These are phyloP conservation scores for Dipteronia sinensis DNA, from an alignment of 345 rosid genomes.

Conservation along the genomic window DNA sequence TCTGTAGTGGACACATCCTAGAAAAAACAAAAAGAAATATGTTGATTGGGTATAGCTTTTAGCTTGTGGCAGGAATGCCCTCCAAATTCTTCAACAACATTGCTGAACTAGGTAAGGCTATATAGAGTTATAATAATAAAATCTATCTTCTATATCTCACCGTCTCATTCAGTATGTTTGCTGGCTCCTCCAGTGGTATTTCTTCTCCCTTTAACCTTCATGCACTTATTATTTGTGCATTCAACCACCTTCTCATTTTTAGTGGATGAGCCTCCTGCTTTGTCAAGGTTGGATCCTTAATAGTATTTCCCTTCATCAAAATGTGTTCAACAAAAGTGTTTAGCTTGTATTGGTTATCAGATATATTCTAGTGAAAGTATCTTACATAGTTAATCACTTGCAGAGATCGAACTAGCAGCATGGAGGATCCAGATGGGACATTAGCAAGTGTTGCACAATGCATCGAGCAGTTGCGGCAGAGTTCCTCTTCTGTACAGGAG, in stretches of 20 bases:
- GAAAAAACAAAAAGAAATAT: conserved; percentile 4
- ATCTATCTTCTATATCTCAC: not conserved
- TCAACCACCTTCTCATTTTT: not conserved
- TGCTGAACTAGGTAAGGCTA: too few species aligned
- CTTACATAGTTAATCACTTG: conserved; percentile 34
- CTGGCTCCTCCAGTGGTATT: not conserved
- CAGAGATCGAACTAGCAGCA: conserved; percentile 90
- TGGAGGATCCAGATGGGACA: conserved; percentile 99
- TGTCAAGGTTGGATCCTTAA: conserved; percentile 1
- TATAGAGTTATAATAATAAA: not conserved
- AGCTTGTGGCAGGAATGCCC: not conserved
- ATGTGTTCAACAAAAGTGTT: not conserved
- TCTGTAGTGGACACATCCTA: not conserved
- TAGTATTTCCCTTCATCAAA: not conserved
- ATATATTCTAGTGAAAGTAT: conserved; percentile 16
- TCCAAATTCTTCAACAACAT: too few species aligned
- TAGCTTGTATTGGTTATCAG: not conserved
- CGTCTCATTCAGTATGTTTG: not conserved
- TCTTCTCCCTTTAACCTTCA: not conserved
- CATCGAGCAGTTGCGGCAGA: conserved; percentile 94
- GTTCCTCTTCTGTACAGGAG: conserved; percentile 88
- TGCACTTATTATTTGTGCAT: not conserved
- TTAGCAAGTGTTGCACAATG: conserved; percentile 99
- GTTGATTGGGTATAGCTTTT: not conserved
- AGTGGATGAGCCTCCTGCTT: not conserved